Conservation (phyloP, 228 moss, liverwort and hornwort genomes). For the Sphagnum magellanicum region DNA sequence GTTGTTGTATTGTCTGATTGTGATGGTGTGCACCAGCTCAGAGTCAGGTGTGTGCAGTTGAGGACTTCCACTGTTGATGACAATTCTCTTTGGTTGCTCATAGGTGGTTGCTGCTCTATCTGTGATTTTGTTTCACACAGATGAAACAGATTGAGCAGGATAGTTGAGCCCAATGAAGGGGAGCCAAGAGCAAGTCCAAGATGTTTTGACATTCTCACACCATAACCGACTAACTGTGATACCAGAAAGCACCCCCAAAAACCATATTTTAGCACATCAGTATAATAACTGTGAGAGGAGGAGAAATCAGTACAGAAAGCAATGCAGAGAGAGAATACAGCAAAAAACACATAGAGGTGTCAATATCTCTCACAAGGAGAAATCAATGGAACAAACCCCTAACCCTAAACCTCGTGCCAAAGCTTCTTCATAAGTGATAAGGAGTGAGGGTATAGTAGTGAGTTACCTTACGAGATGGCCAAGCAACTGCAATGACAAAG, state of each 20-base stretch:
- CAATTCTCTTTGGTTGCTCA: conserved; percentile 16
- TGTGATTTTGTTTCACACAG: conserved; percentile 6
- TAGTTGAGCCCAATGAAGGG: conserved; percentile 46
- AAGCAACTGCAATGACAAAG: conserved; percentile 61
- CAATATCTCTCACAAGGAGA: too few relatives aligned
- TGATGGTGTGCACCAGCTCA: conserved; percentile 69
- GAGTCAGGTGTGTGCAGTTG: conserved; percentile 44
- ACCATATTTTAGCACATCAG: too few relatives aligned
- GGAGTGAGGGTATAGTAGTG: not conserved
- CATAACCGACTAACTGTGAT: conserved; percentile 71
- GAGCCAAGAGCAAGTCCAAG: conserved; percentile 63
- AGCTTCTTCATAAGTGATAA: too few relatives aligned
- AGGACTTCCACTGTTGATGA: conserved; percentile 26
- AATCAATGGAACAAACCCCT: too few relatives aligned
- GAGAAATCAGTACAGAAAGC: too few relatives aligned
- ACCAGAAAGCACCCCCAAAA: too few relatives aligned
- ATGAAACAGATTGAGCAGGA: conserved; percentile 48
- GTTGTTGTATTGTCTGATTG: conserved; percentile 18
- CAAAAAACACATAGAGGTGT: too few relatives aligned
- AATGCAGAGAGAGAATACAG: too few relatives aligned
- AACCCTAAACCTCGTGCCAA: too few relatives aligned
- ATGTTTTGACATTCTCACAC: conserved; percentile 75
- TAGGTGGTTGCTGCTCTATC: conserved; percentile 5
- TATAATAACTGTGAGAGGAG: too few relatives aligned
- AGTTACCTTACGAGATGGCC: conserved; percentile 89